These are phyloP conservation scores for Boletus reticulatus DNA, from an alignment of 768 basidiomycete genomes.

Conservation along the genomic window DNA sequence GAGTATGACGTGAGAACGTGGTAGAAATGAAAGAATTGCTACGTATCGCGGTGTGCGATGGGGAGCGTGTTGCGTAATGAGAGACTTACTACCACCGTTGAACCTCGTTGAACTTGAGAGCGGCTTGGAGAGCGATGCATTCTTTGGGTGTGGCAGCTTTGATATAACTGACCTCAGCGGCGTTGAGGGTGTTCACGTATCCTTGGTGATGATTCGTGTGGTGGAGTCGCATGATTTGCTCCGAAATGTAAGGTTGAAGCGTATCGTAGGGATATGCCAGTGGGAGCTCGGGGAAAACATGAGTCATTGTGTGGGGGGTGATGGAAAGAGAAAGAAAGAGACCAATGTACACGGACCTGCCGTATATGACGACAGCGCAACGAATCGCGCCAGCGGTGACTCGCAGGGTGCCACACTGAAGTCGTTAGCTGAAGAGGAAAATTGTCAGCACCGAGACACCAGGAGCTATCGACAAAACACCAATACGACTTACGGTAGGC, in stretches of 20 bases:
- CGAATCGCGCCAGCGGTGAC: too few species aligned
- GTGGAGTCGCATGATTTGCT: slow-evolving; percentile 92
- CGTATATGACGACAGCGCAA: too few species aligned
- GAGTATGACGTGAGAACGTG: neutral
- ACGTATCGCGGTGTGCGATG: too few species aligned
- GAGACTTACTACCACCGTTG: slow-evolving; percentile 84
- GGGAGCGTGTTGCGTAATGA: too few species aligned
- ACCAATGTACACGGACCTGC: too few species aligned
- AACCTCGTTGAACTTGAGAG: slow-evolving; percentile 93
- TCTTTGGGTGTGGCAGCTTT: slow-evolving; percentile 70
- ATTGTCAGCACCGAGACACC: too few species aligned
- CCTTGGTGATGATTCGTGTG: slow-evolving; percentile 96
- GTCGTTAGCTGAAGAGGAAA: too few species aligned
- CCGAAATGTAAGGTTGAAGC: slow-evolving; percentile 90
- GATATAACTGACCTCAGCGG: too few species aligned
- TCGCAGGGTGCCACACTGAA: too few species aligned
- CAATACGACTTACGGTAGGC: too few species aligned
- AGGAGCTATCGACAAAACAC: too few species aligned
- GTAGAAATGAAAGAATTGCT: neutral
- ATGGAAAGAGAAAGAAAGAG: slow-evolving; percentile 1
- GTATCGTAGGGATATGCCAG: slow-evolving; percentile 82
- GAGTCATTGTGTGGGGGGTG: slow-evolving; percentile 32
- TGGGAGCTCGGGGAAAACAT: slow-evolving; percentile 71
- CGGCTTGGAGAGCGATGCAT: slow-evolving; percentile 84
- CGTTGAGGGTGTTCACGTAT: slow-evolving; percentile 90